phyloP scores from a whole-genome alignment of 179 eudicot species.

The Carnegiea gigantea region DNA sequence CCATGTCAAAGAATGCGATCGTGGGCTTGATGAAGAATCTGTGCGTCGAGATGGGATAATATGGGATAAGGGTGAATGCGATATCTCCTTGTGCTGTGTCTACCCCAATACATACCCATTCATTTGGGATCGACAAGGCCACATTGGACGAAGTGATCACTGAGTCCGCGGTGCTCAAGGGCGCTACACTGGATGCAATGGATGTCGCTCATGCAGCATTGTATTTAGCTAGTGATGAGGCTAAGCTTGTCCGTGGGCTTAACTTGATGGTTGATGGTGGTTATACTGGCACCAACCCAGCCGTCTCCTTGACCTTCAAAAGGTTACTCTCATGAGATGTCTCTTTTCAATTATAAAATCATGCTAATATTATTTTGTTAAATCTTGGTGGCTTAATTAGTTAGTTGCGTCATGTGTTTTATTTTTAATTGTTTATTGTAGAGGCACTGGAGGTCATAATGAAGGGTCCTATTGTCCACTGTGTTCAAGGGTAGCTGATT shows the following conservation, averaged over 20 bases:
- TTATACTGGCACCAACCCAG: slow-evolving; percentile 30
- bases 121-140: slow-evolving; percentile 9
- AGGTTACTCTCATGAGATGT: background rate
- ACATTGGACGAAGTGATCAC: slow-evolving; percentile 13
- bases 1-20: too few species aligned
- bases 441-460: too few species aligned
- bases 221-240: slow-evolving; percentile 43
- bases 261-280: slow-evolving; percentile 53
- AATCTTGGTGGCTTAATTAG: background rate
- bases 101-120: slow-evolving; percentile 23
- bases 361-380: background rate
- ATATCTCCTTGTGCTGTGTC: slow-evolving; percentile 33
- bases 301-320: slow-evolving; percentile 27
- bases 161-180: slow-evolving; percentile 36
- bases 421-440: too few species aligned
- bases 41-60: too few species aligned
- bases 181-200: slow-evolving; percentile 17
- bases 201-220: slow-evolving; percentile 45
- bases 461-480: too few species aligned
- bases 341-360: background rate
- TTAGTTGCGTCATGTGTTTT: too few species aligned
- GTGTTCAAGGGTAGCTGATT: too few species aligned
- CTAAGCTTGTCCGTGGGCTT: slow-evolving; percentile 42
- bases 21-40: too few species aligned
- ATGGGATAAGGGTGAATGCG: slow-evolving; percentile 42